phyloP scores from a whole-genome alignment of 352 stramenopile genomes.

The Phytophthora ramorum region DNA sequence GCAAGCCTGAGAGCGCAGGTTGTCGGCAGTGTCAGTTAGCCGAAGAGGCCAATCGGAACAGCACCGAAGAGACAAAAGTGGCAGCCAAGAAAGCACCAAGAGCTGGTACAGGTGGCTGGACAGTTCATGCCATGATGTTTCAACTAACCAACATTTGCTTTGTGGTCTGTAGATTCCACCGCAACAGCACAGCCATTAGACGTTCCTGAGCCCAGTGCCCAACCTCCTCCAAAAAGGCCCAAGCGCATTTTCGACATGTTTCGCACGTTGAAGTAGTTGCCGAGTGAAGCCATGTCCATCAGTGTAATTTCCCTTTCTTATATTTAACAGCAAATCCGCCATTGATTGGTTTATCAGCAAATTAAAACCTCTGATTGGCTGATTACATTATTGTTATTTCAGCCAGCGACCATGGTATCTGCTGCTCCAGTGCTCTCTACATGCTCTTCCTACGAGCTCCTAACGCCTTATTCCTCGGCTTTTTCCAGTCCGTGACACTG shows the following conservation, averaged over 20 bases:
- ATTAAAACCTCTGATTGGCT: conserved; percentile 24
- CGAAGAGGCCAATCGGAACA: background rate
- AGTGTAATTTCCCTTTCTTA: conserved; percentile 8
- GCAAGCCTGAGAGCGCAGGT: conserved; percentile 21
- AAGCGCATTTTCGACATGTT: conserved; percentile 7
- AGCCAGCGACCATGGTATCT: conserved; percentile 29
- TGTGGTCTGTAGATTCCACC: background rate
- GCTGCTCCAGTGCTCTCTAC: conserved; percentile 1
- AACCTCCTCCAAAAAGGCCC: conserved; percentile 2
- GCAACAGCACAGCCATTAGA: background rate
- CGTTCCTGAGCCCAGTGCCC: background rate
- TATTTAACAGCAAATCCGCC: background rate
- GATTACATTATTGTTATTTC: conserved; percentile 20
- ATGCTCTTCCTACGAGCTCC: background rate
- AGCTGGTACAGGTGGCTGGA: conserved; percentile 6
- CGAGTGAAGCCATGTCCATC: conserved; percentile 19
- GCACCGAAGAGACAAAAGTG: background rate
- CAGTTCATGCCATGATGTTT: background rate
- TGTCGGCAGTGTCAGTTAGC: conserved; percentile 28
- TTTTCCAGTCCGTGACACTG: conserved; percentile 92
- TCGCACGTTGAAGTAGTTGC: background rate
- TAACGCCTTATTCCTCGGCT: background rate
- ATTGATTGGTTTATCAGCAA: conserved; percentile 3
- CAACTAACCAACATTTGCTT: background rate
- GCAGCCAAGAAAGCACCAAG: background rate